Percentiles rank a stretch among this genome's conserved stretches.
Conservation (phyloP, 306 rosid species). For the Lithocarpus polystachyus region DNA sequence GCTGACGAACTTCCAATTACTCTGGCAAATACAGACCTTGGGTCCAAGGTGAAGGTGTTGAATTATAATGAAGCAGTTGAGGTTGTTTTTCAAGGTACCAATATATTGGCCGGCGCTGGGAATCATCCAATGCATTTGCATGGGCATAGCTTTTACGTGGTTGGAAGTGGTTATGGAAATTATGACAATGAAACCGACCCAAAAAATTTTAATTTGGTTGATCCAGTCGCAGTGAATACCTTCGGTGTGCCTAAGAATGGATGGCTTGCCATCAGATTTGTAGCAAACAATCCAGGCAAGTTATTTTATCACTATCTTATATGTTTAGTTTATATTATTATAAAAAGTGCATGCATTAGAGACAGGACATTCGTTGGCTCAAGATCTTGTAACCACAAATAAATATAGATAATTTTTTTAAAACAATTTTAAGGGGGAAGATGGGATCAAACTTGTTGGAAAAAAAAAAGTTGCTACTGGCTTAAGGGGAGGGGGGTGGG, state of each 20-base stretch:
- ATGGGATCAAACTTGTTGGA: no score
- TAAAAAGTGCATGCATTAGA: no score
- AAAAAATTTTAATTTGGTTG: constrained; percentile 28
- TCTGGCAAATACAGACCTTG: background rate
- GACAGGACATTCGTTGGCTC: no score
- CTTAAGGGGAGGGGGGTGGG: no score
- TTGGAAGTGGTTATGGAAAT: background rate
- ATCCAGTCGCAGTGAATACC: constrained; percentile 31
- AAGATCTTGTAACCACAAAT: no score
- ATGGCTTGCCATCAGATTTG: background rate
- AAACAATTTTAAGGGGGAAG: no score
- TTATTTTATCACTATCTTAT: background rate
- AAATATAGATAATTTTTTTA: no score
- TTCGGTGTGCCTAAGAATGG: constrained; percentile 32
- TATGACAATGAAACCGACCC: constrained; percentile 13
- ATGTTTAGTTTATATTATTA: background rate
- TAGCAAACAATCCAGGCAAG: constrained; percentile 25
- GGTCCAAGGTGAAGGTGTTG: constrained; percentile 6
- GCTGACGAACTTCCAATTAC: background rate
- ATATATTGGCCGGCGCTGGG: background rate
- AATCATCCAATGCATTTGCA: constrained; percentile 23
- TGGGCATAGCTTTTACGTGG: background rate
- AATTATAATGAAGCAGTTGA: background rate
- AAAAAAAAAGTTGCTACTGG: no score
- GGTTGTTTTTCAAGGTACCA: constrained; percentile 13